These are phyloP conservation scores for Endothia cerciana DNA, from an alignment of 2,329 filamentous ascomycete species.

Conservation along the genomic window DNA sequence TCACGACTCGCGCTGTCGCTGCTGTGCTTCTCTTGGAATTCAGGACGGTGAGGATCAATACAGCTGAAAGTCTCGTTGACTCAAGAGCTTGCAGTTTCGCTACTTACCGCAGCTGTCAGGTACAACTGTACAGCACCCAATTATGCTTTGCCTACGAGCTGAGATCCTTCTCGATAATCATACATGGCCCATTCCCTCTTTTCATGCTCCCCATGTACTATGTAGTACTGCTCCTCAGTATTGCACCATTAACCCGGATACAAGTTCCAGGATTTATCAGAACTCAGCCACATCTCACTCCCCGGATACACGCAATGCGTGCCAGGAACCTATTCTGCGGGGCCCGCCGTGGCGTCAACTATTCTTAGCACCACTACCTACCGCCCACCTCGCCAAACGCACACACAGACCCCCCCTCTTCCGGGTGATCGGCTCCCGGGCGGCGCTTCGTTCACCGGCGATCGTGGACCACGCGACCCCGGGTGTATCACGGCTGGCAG, in stretches of 20 bases:
- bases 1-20: background rate
- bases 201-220: background rate
- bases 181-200: no score
- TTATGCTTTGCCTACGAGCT: no score
- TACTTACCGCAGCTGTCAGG: background rate
- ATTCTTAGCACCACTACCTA: background rate
- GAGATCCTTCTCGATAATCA: no score
- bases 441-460: background rate
- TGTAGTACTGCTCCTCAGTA: background rate
- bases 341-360: background rate
- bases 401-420: no score
- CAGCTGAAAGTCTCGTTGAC: no score
- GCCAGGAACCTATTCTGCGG: conserved; percentile 4
- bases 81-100: no score
- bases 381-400: no score
- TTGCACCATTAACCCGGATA: background rate
- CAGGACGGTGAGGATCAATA: background rate
- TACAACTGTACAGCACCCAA: background rate
- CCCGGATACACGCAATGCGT: conserved; percentile 9
- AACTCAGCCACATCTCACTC: conserved; percentile 3
- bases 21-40: background rate
- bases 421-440: background rate
- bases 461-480: background rate
- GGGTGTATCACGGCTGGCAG: background rate
- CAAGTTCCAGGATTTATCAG: background rate